Conservation (phyloP, 148 eudicot species). For the Drosera capensis region DNA sequence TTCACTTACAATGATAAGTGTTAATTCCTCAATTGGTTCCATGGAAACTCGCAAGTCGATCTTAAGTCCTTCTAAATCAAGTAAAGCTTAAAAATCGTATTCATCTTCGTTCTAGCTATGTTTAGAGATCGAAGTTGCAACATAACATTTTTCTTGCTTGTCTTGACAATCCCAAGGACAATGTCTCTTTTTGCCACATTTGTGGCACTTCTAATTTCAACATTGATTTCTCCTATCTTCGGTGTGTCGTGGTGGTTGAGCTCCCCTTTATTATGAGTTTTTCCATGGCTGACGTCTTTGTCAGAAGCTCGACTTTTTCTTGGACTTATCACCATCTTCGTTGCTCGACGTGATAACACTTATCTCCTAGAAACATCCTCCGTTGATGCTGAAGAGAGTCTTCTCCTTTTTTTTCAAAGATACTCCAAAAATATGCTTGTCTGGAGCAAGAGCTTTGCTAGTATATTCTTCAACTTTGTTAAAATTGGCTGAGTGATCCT, state of each 20-base stretch:
- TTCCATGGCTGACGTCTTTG: background rate
- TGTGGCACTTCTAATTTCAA: background rate
- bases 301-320: background rate
- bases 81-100: background rate
- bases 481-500: slow-evolving; percentile 3
- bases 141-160: background rate
- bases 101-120: background rate
- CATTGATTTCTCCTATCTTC: background rate
- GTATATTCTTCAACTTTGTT: slow-evolving; percentile 1
- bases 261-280: background rate
- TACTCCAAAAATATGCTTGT: background rate
- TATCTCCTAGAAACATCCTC: background rate
- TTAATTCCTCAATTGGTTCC: background rate
- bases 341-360: background rate
- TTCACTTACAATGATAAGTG: background rate
- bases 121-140: background rate
- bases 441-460: background rate
- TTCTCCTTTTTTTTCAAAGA: background rate
- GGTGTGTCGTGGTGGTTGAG: background rate
- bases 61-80: background rate
- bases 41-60: background rate
- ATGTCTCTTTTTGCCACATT: background rate
- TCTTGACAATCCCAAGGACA: background rate
- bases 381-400: background rate
- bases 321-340: background rate